Evolutionary conservation across 805 yeast genomes (phyloP).

Genomic region (Candida nemodendra): DNA sequence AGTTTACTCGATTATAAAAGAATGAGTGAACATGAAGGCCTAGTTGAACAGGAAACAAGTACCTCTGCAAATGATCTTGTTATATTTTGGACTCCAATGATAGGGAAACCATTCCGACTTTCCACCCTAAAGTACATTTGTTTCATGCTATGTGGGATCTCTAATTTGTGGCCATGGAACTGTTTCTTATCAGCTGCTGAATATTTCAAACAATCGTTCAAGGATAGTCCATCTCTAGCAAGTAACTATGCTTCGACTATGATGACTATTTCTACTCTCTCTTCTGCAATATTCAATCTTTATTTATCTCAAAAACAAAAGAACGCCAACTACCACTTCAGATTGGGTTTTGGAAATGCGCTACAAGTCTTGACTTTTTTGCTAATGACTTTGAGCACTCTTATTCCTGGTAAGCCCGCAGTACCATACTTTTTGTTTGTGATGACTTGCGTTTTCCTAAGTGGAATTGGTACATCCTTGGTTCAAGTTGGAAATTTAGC

Average conservation of each 20-base stretch:
- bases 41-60: too few species aligned
- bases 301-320: conserved; percentile 65
- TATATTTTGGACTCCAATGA: conserved; percentile 15
- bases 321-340: conserved; percentile 51
- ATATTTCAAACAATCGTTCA: conserved; percentile 67
- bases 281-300: conserved; percentile 58
- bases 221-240: conserved; percentile 47
- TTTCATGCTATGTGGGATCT: conserved; percentile 68
- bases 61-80: too few species aligned
- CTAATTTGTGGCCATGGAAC: conserved; percentile 96
- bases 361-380: conserved; percentile 59
- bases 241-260: conserved; percentile 72
- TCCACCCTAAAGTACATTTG: conserved; percentile 47
- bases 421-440: conserved; percentile 47
- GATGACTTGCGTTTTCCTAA: conserved; percentile 60
- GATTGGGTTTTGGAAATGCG: conserved; percentile 61
- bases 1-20: too few species aligned
- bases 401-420: conserved; percentile 34
- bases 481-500: conserved; percentile 93
- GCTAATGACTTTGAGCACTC: conserved; percentile 52
- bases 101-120: conserved; percentile 18
- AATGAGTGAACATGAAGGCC: too few species aligned
- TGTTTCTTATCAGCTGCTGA: conserved; percentile 83
- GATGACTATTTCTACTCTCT: conserved; percentile 81
- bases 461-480: conserved; percentile 74